Evolutionary conservation across 768 basidiomycete genomes (phyloP).

Genomic region (Russula lepida): DNA sequence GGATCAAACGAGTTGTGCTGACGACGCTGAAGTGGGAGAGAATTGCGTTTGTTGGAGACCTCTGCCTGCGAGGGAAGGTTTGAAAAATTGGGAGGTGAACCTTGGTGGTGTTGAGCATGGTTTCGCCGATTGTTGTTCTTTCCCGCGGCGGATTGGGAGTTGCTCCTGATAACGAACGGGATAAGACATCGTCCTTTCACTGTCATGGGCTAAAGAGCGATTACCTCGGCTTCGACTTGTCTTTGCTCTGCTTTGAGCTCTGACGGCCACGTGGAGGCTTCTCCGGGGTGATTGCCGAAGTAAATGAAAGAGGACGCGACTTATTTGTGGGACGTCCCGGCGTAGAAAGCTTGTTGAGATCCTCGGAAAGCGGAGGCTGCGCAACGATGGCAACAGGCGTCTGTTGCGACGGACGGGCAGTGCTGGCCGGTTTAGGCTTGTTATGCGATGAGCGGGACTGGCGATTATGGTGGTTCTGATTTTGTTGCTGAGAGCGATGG

Average conservation of each 20-base stretch:
- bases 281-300: slow-evolving; percentile 16
- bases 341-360: slow-evolving; percentile 28
- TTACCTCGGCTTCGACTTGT: slow-evolving; percentile 39
- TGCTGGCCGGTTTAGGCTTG: slow-evolving; percentile 28
- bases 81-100: slow-evolving; percentile 46
- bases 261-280: slow-evolving; percentile 29
- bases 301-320: slow-evolving; percentile 4
- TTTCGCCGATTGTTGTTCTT: slow-evolving; percentile 36
- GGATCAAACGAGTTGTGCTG: slow-evolving; percentile 39
- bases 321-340: slow-evolving; percentile 12
- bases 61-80: slow-evolving; percentile 58
- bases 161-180: slow-evolving; percentile 31
- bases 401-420: background rate
- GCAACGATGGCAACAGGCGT: slow-evolving; percentile 21
- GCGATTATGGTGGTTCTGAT: slow-evolving; percentile 21
- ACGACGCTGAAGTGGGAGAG: slow-evolving; percentile 25
- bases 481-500: slow-evolving; percentile 32
- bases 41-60: slow-evolving; percentile 29
- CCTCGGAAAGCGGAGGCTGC: slow-evolving; percentile 27
- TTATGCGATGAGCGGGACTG: slow-evolving; percentile 30
- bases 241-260: slow-evolving; percentile 36
- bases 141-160: slow-evolving; percentile 37
- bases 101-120: slow-evolving; percentile 43
- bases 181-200: background rate
- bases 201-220: background rate